Evolutionary conservation across 1,139 yeast genomes (phyloP), one percentile per base, ranked within the genome.

Genomic region (Williopsis jadinii): DNA sequence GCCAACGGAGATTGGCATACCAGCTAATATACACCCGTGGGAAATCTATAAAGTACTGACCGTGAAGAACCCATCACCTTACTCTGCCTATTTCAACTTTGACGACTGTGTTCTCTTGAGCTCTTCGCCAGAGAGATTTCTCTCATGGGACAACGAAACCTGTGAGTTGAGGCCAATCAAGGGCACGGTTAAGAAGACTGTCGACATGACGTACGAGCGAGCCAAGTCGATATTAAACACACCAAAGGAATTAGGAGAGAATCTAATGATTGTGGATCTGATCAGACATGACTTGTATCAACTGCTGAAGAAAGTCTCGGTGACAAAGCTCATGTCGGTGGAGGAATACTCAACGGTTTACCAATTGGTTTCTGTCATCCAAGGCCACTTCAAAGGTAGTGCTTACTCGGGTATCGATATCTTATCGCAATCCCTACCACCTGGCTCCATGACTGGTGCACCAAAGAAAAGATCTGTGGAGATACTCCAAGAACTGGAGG

Each of bases 381-480:
- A 70, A 42, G 97, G 97, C 1, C 15, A 39, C 2, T 48, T 55
- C 13, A 50, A 62, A 11, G 54, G 56, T 5, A 46, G 55, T 2
- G 32, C 33, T 8, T 81, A 73, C 54, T 67, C 72, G 28, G 98
- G 97, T 0, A 68, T 88, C 34, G 97, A 92, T 58, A 68, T 90
- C 6, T 68, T 92, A 14, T 75, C 79, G 24, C 78, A 78, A 45
- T 80, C 96, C 0, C 66, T 94, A 31, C 98, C 99, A 2, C 97
- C 99, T 0, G 99, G 99, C 0, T 90, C 97, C 2, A 94, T 94
- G 99, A 94, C 99, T 0, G 99, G 99, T 3, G 98, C 99, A 0
- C 99, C 99, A 1, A 94, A 94, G 64, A 84, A 82, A 55, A 72
- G 96, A 44, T 86, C 97, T 0, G 95, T 92, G 3, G 94, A 90